A percentile compares a stretch with the other conserved stretches of the same genome.
Conservation (phyloP, 129 eudicot genomes). For the Gnaphalium uliginosum region DNA sequence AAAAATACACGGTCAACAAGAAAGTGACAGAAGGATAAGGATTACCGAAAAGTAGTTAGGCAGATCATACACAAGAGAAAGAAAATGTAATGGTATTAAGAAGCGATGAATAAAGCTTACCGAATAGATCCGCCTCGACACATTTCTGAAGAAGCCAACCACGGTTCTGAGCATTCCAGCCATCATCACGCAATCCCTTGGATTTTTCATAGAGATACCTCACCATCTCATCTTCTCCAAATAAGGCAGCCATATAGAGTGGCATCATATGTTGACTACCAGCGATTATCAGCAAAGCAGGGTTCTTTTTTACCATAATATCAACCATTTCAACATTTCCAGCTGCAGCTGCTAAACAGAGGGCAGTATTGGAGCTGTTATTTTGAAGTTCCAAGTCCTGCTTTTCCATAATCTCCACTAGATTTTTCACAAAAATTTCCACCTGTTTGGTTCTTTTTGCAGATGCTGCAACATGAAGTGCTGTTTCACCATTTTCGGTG, state of each 20-base stretch:
- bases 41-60: too few species aligned
- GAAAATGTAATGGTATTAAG: not conserved
- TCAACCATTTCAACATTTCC: constrained; percentile 42
- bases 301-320: constrained; percentile 34
- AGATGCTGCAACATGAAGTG: constrained; percentile 57
- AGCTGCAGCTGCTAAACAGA: constrained; percentile 56
- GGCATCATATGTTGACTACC: constrained; percentile 41
- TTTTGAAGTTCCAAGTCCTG: constrained; percentile 39
- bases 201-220: constrained; percentile 32
- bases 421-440: constrained; percentile 39
- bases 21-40: not conserved
- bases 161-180: constrained; percentile 36
- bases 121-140: constrained; percentile 40
- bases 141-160: constrained; percentile 37
- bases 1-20: not conserved
- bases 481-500: constrained; percentile 46
- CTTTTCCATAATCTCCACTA: constrained; percentile 21
- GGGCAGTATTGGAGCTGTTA: constrained; percentile 40
- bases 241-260: constrained; percentile 46
- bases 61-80: not conserved
- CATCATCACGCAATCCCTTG: not conserved
- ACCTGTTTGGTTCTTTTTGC: constrained; percentile 21
- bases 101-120: constrained; percentile 24
- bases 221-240: constrained; percentile 43
- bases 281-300: constrained; percentile 21